A percentile compares a stretch with the other conserved stretches of the same genome.
Conservation (phyloP, 345 rosid species). For the Citrus inodora region DNA sequence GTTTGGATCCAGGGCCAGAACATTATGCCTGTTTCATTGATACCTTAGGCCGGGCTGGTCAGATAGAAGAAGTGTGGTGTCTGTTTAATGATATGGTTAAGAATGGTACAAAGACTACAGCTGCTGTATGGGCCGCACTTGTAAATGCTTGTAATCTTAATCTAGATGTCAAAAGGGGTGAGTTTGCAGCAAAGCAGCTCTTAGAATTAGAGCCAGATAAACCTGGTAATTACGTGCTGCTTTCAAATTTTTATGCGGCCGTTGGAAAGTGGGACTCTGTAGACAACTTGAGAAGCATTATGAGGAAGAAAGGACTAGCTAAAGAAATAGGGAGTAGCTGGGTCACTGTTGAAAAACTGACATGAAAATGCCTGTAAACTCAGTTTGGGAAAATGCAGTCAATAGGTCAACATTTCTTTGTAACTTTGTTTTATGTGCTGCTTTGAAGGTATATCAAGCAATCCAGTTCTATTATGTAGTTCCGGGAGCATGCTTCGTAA, state of each 20-base stretch:
- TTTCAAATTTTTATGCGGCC: constrained; percentile 68
- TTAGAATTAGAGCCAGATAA: constrained; percentile 47
- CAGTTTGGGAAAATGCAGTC: neutral
- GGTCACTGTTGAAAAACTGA: constrained; percentile 17
- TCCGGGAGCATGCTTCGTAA: neutral
- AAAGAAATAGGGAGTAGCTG: constrained; percentile 69
- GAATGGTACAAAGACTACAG: constrained; percentile 27
- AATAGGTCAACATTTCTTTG: neutral
- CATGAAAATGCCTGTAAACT: constrained; percentile 1
- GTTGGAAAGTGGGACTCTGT: constrained; percentile 60
- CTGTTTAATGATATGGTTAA: constrained; percentile 39
- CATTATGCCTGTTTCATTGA: constrained; percentile 69
- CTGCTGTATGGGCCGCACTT: constrained; percentile 49
- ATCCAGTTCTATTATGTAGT: neutral
- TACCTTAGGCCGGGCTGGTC: constrained; percentile 64
- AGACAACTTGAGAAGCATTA: constrained; percentile 42
- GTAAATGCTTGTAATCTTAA: constrained; percentile 59
- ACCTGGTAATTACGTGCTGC: constrained; percentile 40
- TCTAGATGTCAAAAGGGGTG: constrained; percentile 54
- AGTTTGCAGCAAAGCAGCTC: constrained; percentile 52
- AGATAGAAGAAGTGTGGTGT: constrained; percentile 53
- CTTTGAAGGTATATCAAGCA: neutral
- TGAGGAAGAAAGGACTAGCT: constrained; percentile 44
- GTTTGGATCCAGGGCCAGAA: constrained; percentile 42
- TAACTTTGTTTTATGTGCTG: no score